A percentile compares a stretch with the other conserved stretches of the same genome.
Conservation (phyloP, 352 stramenopile genomes). For the Aphanomyces astaci region DNA sequence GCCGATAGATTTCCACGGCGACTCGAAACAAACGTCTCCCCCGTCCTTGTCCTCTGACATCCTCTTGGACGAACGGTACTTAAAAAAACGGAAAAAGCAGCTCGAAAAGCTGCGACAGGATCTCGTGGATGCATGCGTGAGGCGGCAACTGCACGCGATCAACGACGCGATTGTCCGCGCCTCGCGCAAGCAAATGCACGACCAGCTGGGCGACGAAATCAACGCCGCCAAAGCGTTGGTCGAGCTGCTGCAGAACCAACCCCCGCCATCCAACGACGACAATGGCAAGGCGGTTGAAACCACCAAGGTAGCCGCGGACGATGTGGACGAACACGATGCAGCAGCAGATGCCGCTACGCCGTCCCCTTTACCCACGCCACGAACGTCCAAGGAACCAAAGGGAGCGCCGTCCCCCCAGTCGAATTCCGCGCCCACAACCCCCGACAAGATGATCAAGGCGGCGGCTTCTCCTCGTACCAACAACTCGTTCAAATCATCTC, state of each 20-base stretch:
- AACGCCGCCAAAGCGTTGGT: slow-evolving; percentile 37
- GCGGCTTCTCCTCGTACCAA: neutral
- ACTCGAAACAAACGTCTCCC: slow-evolving; percentile 9
- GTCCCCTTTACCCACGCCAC: too few relatives aligned
- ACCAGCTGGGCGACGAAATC: slow-evolving; percentile 52
- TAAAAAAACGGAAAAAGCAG: slow-evolving; percentile 68
- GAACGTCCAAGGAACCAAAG: slow-evolving; percentile 1
- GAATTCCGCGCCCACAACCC: slow-evolving; percentile 20
- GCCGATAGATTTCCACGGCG: slow-evolving; percentile 21
- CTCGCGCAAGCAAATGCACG: slow-evolving; percentile 69
- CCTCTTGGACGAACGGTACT: slow-evolving; percentile 65
- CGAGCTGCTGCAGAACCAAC: slow-evolving; percentile 30
- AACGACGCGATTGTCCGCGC: slow-evolving; percentile 53
- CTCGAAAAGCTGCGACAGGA: slow-evolving; percentile 54
- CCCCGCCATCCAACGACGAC: slow-evolving; percentile 8
- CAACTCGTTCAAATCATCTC: neutral
- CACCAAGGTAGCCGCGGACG: neutral
- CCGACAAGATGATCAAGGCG: neutral
- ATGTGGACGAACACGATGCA: slow-evolving; percentile 22
- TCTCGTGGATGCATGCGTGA: slow-evolving; percentile 34
- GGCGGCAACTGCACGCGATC: slow-evolving; percentile 40
- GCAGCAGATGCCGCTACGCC: slow-evolving; percentile 10
- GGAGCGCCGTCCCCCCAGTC: neutral
- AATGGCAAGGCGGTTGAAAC: neutral
- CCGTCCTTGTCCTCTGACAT: slow-evolving; percentile 24